phyloP scores from a whole-genome alignment of 202 grass and related monocot genomes.

The Panicum hallii region DNA sequence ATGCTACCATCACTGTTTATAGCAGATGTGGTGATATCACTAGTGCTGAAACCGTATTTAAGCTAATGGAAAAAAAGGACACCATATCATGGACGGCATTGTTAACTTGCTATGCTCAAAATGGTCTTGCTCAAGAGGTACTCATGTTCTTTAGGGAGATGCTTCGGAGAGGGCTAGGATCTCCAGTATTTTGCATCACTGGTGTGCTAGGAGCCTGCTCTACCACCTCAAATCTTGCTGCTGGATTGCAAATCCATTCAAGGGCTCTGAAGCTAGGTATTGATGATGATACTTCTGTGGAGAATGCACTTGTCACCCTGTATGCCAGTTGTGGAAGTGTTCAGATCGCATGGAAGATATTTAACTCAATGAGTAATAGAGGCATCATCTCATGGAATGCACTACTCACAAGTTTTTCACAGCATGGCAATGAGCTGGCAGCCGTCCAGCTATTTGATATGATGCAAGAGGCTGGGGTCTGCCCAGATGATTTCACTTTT shows the following conservation, averaged over 20 bases:
- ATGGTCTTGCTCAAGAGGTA: conserved; percentile 51
- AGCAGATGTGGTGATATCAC: conserved; percentile 60
- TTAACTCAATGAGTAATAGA: conserved; percentile 59
- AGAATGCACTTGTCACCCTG: conserved; percentile 73
- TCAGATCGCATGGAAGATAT: conserved; percentile 49
- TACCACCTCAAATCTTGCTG: conserved; percentile 43
- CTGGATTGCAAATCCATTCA: conserved; percentile 63
- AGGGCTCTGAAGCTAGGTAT: conserved; percentile 61
- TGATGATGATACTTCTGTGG: conserved; percentile 54
- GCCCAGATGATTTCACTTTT: conserved; percentile 79
- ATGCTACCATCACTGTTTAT: conserved; percentile 76
- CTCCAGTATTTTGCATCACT: conserved; percentile 63
- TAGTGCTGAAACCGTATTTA: conserved; percentile 58
- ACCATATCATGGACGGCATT: conserved; percentile 74
- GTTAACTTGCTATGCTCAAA: conserved; percentile 68
- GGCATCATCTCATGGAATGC: conserved; percentile 72
- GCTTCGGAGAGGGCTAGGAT: conserved; percentile 54
- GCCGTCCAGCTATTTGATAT: conserved; percentile 68
- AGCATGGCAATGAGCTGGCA: conserved; percentile 60
- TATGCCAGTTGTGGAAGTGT: conserved; percentile 71
- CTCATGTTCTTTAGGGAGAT: conserved; percentile 67
- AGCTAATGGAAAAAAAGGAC: conserved; percentile 51
- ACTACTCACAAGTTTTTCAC: conserved; percentile 71
- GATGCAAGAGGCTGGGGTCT: conserved; percentile 63
- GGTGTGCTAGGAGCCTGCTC: conserved; percentile 65